Evolutionary conservation across 2,329 filamentous ascomycete genomes (phyloP).

Genomic region (Zalaria obscura): DNA sequence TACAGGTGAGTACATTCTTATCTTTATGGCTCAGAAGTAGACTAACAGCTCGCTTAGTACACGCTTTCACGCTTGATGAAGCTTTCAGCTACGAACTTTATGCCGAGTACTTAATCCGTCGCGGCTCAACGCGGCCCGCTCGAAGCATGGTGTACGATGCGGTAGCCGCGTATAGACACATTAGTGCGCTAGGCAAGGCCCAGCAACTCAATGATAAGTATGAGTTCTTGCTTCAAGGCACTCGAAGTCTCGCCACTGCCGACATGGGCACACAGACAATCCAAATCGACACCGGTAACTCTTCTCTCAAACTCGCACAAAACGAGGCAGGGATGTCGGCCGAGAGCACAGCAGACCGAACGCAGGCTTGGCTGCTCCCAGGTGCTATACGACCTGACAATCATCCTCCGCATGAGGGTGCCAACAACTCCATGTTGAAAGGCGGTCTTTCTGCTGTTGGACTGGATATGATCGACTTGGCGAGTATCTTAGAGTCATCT

Average conservation of each 20-base stretch:
- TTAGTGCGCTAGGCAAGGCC: slow-evolving; percentile 57
- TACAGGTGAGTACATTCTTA: not conserved
- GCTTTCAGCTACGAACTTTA: slow-evolving; percentile 61
- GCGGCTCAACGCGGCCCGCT: slow-evolving; percentile 52
- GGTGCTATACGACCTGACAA: slow-evolving; percentile 11
- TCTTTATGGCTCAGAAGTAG: not conserved
- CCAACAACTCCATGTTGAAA: slow-evolving; percentile 21
- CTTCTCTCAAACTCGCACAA: slow-evolving; percentile 26
- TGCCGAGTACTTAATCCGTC: slow-evolving; percentile 54
- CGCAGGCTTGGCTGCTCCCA: slow-evolving; percentile 33
- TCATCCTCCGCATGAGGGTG: slow-evolving; percentile 20
- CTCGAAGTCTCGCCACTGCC: slow-evolving; percentile 42
- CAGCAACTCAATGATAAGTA: slow-evolving; percentile 55
- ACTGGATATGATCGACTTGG: slow-evolving; percentile 70
- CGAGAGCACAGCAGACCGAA: slow-evolving; percentile 29
- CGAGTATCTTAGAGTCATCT: slow-evolving; percentile 63
- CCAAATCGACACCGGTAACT: slow-evolving; percentile 37
- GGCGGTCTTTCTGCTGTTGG: slow-evolving; percentile 50
- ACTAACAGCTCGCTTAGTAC: slow-evolving; percentile 30
- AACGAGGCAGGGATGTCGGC: slow-evolving; percentile 25
- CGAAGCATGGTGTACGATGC: slow-evolving; percentile 55
- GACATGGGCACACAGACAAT: slow-evolving; percentile 60
- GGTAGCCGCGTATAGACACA: slow-evolving; percentile 51
- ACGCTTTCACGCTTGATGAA: slow-evolving; percentile 56
- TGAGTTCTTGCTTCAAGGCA: slow-evolving; percentile 50